Percentiles rank a stretch among this genome's conserved stretches.
Conservation (phyloP, 495 filamentous ascomycete genomes). For the Neurospora sp. region DNA sequence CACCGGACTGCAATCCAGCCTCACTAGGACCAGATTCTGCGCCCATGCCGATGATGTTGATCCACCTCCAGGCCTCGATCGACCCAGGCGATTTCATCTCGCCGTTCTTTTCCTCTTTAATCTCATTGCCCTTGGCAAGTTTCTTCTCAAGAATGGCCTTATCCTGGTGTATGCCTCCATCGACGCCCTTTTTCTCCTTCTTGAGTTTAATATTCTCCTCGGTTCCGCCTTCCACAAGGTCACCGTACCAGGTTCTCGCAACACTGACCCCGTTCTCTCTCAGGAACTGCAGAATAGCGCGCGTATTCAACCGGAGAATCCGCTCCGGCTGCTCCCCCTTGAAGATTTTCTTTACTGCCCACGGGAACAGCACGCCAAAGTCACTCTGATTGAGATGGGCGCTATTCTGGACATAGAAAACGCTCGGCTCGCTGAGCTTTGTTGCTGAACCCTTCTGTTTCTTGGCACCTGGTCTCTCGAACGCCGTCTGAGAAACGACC, state of each 20-base stretch:
- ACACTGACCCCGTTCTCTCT: slow-evolving; percentile 41
- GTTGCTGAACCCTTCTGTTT: not conserved
- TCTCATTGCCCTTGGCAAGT: not conserved
- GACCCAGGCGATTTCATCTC: not conserved
- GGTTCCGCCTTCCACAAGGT: slow-evolving; percentile 35
- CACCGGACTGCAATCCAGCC: slow-evolving; percentile 5
- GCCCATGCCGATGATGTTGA: slow-evolving; percentile 36
- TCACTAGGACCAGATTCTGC: slow-evolving; percentile 11
- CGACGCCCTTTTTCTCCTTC: not conserved
- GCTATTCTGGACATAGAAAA: slow-evolving; percentile 53
- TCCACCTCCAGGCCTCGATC: slow-evolving; percentile 28
- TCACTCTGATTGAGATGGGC: slow-evolving; percentile 69
- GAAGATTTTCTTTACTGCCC: slow-evolving; percentile 47
- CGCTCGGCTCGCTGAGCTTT: slow-evolving; percentile 30
- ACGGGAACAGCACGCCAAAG: slow-evolving; percentile 69
- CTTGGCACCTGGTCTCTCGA: not conserved
- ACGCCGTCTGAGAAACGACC: slow-evolving; percentile 11
- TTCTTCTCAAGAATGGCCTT: slow-evolving; percentile 25
- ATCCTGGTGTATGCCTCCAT: slow-evolving; percentile 21
- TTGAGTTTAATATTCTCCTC: slow-evolving; percentile 9
- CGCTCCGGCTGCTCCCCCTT: slow-evolving; percentile 51
- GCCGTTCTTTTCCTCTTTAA: slow-evolving; percentile 8
- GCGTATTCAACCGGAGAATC: slow-evolving; percentile 50
- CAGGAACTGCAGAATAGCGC: slow-evolving; percentile 53
- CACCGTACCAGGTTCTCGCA: slow-evolving; percentile 36